Percentiles rank a stretch among this genome's conserved stretches.
Evolutionary conservation across 1,284 basidiomycete species (phyloP).

Genomic region (Sphaerobolus stellatus): DNA sequence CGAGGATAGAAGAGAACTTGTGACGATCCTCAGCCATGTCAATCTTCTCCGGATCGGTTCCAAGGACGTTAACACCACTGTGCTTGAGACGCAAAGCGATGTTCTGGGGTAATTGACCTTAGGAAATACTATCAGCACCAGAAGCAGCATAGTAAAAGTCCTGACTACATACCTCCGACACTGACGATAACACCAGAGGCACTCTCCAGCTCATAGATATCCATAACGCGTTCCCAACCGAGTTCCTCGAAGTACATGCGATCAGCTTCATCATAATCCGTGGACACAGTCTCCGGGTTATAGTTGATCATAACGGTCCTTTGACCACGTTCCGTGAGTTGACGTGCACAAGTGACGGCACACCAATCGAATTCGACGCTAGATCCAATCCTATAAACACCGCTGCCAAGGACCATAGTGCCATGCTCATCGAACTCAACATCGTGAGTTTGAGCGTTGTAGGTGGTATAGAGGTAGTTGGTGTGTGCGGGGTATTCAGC

Average conservation of each 20-base stretch:
- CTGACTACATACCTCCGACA: conserved; percentile 72
- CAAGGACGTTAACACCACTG: conserved; percentile 88
- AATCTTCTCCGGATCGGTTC: conserved; percentile 94
- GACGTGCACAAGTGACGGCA: conserved; percentile 95
- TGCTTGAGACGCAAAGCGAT: conserved; percentile 95
- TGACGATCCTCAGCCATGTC: conserved; percentile 98
- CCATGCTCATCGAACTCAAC: conserved; percentile 96
- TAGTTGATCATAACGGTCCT: conserved; percentile 99
- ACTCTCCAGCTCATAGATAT: conserved; percentile 97
- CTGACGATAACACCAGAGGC: conserved; percentile 94
- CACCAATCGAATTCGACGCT: conserved; percentile 99
- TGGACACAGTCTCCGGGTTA: conserved; percentile 99
- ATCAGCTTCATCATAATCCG: conserved; percentile 99
- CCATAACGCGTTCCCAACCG: conserved; percentile 98
- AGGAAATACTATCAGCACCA: conserved; percentile 3
- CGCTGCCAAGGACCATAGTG: conserved; percentile 98
- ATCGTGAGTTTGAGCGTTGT: conserved; percentile 96
- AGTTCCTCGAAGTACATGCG: conserved; percentile 98
- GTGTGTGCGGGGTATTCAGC: conserved; percentile 99
- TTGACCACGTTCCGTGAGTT: conserved; percentile 88
- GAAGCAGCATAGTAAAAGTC: background rate
- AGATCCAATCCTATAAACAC: conserved; percentile 97
- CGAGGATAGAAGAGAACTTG: conserved; percentile 97
- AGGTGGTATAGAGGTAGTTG: conserved; percentile 99
- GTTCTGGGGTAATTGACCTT: conserved; percentile 95